phyloP scores from a whole-genome alignment of 169 alveolate genomes.

The Perkinsus chesapeaki region DNA sequence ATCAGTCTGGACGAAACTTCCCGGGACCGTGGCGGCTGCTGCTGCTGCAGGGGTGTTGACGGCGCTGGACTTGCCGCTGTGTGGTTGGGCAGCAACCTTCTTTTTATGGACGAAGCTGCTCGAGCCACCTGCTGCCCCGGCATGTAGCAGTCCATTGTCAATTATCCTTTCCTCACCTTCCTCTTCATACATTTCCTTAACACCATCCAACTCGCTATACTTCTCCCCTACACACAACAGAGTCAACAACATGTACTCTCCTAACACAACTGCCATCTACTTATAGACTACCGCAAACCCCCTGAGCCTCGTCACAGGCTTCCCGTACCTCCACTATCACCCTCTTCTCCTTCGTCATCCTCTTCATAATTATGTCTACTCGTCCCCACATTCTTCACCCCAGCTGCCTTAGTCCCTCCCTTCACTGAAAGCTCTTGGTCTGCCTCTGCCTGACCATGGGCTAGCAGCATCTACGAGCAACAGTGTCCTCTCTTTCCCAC shows the following conservation, averaged over 20 bases:
- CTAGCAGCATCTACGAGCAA: not conserved
- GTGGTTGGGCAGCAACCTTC: not conserved
- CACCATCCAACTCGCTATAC: not conserved
- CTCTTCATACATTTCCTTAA: not conserved
- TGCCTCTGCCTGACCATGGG: not conserved
- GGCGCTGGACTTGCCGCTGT: not conserved
- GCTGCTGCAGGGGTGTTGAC: not conserved
- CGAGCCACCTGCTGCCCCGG: not conserved
- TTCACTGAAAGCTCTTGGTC: not conserved
- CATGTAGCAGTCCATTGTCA: not conserved
- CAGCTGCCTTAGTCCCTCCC: not conserved
- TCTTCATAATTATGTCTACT: not conserved
- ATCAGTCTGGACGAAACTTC: not conserved
- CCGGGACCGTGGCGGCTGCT: not conserved
- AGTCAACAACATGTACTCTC: no score
- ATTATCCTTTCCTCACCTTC: not conserved
- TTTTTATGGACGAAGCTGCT: not conserved
- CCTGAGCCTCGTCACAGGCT: no score
- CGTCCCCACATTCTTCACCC: not conserved
- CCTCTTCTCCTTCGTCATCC: not conserved
- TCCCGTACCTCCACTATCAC: no score
- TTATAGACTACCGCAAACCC: no score
- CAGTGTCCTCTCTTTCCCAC: not conserved
- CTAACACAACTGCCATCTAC: no score
- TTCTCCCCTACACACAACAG: no score